These are phyloP conservation scores for Fraxinus albicans DNA, from an alignment of 305 asterid genomes.

Conservation along the genomic window DNA sequence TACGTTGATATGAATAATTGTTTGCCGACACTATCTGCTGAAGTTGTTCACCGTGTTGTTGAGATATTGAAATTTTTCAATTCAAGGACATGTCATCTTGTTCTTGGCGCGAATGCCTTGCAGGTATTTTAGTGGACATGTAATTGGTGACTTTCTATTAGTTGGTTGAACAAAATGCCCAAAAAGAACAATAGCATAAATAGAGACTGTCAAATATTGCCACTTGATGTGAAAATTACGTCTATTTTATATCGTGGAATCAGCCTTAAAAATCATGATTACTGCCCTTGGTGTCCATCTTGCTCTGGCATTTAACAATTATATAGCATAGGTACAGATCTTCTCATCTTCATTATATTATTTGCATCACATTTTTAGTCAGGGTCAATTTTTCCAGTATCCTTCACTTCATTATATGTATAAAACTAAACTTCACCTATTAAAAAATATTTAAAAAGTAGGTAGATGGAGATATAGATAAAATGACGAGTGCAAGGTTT, in stretches of 20 bases:
- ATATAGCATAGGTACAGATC: not conserved
- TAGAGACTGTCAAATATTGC: not conserved
- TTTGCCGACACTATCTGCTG: constrained; percentile 85
- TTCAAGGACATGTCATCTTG: constrained; percentile 96
- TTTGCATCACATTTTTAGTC: not conserved
- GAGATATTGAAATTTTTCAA: constrained; percentile 93
- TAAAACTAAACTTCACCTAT: not conserved
- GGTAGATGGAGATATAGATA: not conserved
- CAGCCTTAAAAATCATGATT: not conserved
- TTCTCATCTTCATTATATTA: not conserved
- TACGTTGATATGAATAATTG: constrained; percentile 77
- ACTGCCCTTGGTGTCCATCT: not conserved
- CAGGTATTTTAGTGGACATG: constrained; percentile 53
- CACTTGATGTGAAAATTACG: not conserved
- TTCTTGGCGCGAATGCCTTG: constrained; percentile 99
- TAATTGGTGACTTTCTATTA: constrained; percentile 7
- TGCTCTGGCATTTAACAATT: not conserved
- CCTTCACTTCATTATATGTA: not conserved
- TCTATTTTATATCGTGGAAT: not conserved
- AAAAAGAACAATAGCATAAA: not conserved
- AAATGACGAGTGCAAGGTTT: not conserved
- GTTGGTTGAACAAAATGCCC: not conserved
- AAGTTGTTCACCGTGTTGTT: constrained; percentile 92
- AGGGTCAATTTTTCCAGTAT: not conserved
- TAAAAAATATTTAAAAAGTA: not conserved